Conservation (phyloP, 352 stramenopile genomes). For the Phytophthora sansomeana region DNA sequence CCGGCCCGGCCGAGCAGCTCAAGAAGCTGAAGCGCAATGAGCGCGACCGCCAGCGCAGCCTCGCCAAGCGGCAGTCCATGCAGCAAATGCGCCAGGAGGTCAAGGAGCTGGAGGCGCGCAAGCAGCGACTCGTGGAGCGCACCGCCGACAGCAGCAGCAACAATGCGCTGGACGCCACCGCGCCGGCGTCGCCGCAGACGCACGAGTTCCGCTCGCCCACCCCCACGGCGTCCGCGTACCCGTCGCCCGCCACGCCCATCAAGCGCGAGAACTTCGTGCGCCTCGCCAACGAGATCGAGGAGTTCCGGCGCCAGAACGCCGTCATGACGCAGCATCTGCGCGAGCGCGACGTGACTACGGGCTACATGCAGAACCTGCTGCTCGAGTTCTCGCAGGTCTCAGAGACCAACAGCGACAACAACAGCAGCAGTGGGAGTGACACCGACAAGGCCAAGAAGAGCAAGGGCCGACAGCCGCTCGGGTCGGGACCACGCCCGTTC, state of each 20-base stretch:
- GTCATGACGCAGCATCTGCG: conserved; percentile 47
- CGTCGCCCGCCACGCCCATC: conserved; percentile 12
- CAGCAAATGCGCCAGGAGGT: conserved; percentile 56
- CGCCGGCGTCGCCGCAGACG: conserved; percentile 5
- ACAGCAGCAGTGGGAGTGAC: conserved; percentile 27
- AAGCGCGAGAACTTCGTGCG: conserved; percentile 50
- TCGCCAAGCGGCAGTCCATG: conserved; percentile 66
- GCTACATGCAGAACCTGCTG: conserved; percentile 65
- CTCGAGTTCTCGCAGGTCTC: conserved; percentile 45
- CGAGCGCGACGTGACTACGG: conserved; percentile 57
- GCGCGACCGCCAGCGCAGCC: conserved; percentile 62
- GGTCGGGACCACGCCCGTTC: conserved; percentile 24
- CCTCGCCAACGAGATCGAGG: conserved; percentile 56
- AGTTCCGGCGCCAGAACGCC: conserved; percentile 54
- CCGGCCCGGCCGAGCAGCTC: conserved; percentile 17
- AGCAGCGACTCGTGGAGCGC: conserved; percentile 46
- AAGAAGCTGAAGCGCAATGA: conserved; percentile 64
- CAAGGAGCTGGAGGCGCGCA: conserved; percentile 53
- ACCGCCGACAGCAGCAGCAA: conserved; percentile 7
- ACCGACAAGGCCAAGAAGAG: background rate
- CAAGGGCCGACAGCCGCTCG: conserved; percentile 11
- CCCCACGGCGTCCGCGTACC: conserved; percentile 10
- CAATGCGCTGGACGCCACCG: background rate
- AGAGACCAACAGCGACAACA: conserved; percentile 35
- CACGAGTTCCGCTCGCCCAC: conserved; percentile 16